Conservation (phyloP, 1,139 yeast species). For the Entelexis sorbosivorans region DNA sequence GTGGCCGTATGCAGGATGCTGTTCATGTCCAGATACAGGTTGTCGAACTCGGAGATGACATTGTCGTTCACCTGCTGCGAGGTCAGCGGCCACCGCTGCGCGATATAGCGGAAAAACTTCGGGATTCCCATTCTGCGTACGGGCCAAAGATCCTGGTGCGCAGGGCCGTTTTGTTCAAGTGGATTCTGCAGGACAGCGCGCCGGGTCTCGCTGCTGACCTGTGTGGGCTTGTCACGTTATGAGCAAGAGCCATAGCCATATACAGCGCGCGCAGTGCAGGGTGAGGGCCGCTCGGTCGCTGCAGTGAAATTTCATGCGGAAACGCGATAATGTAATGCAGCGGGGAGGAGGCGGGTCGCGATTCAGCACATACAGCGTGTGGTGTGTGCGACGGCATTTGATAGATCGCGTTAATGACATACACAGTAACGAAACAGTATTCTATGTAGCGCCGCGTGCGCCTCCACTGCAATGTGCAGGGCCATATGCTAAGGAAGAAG, state of each 20-base stretch:
- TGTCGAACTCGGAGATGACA: conserved; percentile 90
- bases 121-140: conserved; percentile 58
- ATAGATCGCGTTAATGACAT: too few relatives aligned
- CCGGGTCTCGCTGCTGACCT: not conserved
- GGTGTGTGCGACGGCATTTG: too few relatives aligned
- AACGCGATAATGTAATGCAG: too few relatives aligned
- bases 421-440: too few relatives aligned
- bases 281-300: not conserved
- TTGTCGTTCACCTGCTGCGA: conserved; percentile 76
- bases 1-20: conserved; percentile 92
- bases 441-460: too few relatives aligned
- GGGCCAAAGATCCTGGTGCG: not conserved
- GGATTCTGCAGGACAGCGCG: not conserved
- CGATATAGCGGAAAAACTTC: conserved; percentile 87
- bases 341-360: too few relatives aligned
- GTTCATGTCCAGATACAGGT: conserved; percentile 91
- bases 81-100: conserved; percentile 98
- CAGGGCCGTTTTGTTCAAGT: not conserved
- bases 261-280: too few relatives aligned
- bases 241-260: not conserved
- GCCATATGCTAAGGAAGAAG: too few relatives aligned
- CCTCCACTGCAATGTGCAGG: too few relatives aligned
- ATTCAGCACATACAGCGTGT: too few relatives aligned
- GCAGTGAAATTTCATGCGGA: too few relatives aligned
- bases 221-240: not conserved